Conservation (phyloP, 2,329 filamentous ascomycete genomes). For the Drechslera avenae region DNA sequence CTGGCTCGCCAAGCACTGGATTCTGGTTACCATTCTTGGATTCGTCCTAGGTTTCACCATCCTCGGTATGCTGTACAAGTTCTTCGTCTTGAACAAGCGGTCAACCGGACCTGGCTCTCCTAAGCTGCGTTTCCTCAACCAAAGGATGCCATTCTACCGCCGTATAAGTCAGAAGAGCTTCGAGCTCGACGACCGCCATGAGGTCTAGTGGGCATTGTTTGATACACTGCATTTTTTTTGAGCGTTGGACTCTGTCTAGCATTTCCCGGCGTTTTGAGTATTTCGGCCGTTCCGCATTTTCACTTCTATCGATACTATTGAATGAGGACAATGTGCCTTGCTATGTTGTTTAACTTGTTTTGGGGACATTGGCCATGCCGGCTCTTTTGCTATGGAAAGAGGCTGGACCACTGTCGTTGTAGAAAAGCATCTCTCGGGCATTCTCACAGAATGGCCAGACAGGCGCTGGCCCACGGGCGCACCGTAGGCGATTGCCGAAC, state of each 20-base stretch:
- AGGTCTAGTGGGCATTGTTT: constrained; percentile 32
- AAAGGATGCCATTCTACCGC: constrained; percentile 44
- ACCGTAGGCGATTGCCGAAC: neutral
- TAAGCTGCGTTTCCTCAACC: constrained; percentile 22
- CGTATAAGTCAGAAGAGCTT: constrained; percentile 45
- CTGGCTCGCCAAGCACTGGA: constrained; percentile 64
- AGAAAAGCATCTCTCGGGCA: neutral
- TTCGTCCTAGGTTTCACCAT: constrained; percentile 58
- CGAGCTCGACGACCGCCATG: constrained; percentile 43
- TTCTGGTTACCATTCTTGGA: constrained; percentile 61
- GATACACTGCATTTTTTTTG: constrained; percentile 28
- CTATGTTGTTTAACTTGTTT: constrained; percentile 17
- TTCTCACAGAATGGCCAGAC: constrained; percentile 5
- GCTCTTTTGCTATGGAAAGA: constrained; percentile 11
- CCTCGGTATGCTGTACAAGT: constrained; percentile 58
- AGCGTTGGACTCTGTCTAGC: constrained; percentile 26
- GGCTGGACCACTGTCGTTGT: constrained; percentile 5
- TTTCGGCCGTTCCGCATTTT: constrained; percentile 24
- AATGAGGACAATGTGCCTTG: constrained; percentile 3
- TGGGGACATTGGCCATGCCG: neutral
- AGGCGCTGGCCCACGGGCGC: constrained; percentile 1
- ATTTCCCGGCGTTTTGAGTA: constrained; percentile 32
- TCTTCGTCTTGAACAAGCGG: constrained; percentile 50
- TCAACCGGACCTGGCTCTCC: constrained; percentile 20
- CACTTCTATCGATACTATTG: constrained; percentile 15